Conservation (phyloP, 1,139 yeast genomes). For the Barnettozyma hawaiiensis region DNA sequence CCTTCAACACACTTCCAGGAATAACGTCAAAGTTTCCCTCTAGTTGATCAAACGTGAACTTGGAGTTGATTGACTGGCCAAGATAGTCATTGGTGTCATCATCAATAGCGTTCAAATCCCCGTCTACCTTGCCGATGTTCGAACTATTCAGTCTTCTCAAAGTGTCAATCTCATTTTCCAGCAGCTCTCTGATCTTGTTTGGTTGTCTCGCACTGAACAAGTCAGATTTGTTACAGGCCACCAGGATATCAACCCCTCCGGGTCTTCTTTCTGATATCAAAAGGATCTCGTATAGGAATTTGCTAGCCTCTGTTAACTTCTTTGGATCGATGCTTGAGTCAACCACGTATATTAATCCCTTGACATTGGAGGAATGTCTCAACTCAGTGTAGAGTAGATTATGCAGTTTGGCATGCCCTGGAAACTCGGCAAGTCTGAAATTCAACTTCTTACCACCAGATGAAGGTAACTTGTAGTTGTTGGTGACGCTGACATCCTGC, state of each 20-base stretch:
- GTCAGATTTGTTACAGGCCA: slow-evolving; percentile 82
- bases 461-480: slow-evolving; percentile 33
- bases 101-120: slow-evolving; percentile 29
- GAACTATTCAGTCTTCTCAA: slow-evolving; percentile 43
- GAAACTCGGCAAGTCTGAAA: slow-evolving; percentile 65
- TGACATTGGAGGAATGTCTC: slow-evolving; percentile 36
- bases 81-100: slow-evolving; percentile 40
- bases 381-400: slow-evolving; percentile 43
- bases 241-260: slow-evolving; percentile 59
- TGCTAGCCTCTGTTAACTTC: slow-evolving; percentile 43
- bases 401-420: slow-evolving; percentile 77
- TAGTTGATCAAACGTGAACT: slow-evolving; percentile 55
- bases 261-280: slow-evolving; percentile 53
- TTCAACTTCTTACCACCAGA: slow-evolving; percentile 23
- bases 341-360: slow-evolving; percentile 67
- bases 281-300: slow-evolving; percentile 50
- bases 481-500: slow-evolving; percentile 37
- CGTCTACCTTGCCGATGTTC: slow-evolving; percentile 39
- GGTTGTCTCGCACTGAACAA: slow-evolving; percentile 77
- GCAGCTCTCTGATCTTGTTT: slow-evolving; percentile 46
- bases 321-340: slow-evolving; percentile 51
- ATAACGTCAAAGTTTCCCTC: slow-evolving; percentile 71
- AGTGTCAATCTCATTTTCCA: slow-evolving; percentile 61
- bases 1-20: slow-evolving; percentile 63
- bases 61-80: slow-evolving; percentile 33